These are phyloP conservation scores for Quercus alba DNA, from an alignment of 306 rosid species.

Conservation along the genomic window DNA sequence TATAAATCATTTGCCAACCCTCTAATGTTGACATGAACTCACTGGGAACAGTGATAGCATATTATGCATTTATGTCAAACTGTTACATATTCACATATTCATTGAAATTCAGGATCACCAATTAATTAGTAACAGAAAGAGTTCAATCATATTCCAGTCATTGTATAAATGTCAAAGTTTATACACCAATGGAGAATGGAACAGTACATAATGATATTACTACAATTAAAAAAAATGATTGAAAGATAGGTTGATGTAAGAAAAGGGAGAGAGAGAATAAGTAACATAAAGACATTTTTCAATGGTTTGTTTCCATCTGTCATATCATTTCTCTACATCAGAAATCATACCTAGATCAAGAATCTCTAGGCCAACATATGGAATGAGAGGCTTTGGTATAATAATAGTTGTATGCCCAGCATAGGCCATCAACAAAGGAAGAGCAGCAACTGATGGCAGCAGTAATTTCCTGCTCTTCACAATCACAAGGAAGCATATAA, in stretches of 20 bases:
- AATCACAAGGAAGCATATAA: slow-evolving; percentile 25
- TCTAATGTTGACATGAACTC: not conserved
- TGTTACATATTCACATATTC: not conserved
- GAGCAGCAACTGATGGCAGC: slow-evolving; percentile 90
- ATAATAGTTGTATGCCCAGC: slow-evolving; percentile 97
- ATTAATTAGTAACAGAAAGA: not conserved
- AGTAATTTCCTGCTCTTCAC: slow-evolving; percentile 76
- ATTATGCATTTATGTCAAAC: not conserved
- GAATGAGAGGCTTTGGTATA: slow-evolving; percentile 88
- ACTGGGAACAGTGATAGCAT: not conserved
- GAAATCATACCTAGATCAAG: slow-evolving; percentile 76
- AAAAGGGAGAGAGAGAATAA: not conserved
- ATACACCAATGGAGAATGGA: not conserved
- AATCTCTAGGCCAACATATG: slow-evolving; percentile 65
- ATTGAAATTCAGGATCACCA: not conserved
- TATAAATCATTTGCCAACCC: not conserved
- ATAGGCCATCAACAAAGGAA: slow-evolving; percentile 96
- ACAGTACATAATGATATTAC: not conserved
- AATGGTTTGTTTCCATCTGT: not conserved
- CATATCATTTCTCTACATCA: not conserved
- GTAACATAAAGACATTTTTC: not conserved
- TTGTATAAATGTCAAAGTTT: not conserved
- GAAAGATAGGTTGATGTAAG: not conserved
- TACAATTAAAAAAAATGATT: not conserved
- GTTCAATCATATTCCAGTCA: not conserved